Percentiles rank a stretch among this genome's conserved stretches.
These are phyloP conservation scores for Botryotinia convoluta DNA, from an alignment of 2,329 filamentous ascomycete genomes.

Conservation along the genomic window DNA sequence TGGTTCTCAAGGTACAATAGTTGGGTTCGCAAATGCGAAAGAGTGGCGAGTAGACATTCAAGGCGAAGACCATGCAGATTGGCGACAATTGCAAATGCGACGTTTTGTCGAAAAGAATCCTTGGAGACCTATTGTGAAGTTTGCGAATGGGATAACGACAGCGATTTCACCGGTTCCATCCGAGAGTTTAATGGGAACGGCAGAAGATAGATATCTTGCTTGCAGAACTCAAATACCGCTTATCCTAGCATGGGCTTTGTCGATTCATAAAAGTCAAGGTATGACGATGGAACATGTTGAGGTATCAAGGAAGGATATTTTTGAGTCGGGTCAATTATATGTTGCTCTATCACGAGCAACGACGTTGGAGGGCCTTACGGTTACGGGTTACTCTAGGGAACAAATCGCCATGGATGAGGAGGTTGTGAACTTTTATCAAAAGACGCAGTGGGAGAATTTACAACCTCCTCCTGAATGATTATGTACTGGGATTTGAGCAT, in stretches of 20 bases:
- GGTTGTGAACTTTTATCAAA: conserved; percentile 33
- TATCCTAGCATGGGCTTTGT: conserved; percentile 91
- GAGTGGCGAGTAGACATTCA: too few relatives aligned
- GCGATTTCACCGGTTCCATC: conserved; percentile 23
- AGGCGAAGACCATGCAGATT: too few relatives aligned
- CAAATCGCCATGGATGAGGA: conserved; percentile 28
- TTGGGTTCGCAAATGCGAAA: conserved; percentile 26
- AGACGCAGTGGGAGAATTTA: conserved; percentile 31
- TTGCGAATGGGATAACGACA: conserved; percentile 23
- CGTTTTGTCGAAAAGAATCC: conserved; percentile 9
- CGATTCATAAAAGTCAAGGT: conserved; percentile 95
- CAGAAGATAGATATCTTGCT: conserved; percentile 25
- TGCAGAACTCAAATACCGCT: conserved; percentile 59
- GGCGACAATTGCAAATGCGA: not conserved
- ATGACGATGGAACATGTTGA: conserved; percentile 57
- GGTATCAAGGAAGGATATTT: conserved; percentile 32
- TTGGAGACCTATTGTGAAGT: conserved; percentile 27
- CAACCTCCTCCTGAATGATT: not conserved
- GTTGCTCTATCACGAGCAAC: conserved; percentile 34
- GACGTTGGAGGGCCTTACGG: conserved; percentile 30
- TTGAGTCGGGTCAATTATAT: conserved; percentile 34
- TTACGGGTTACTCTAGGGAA: conserved; percentile 28
- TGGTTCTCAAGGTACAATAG: conserved; percentile 33
- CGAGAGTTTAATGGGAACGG: conserved; percentile 20
- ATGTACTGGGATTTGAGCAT: not conserved